These are phyloP conservation scores for Diaporthe sp. DNA, from an alignment of 2,329 filamentous ascomycete genomes.

Conservation along the genomic window DNA sequence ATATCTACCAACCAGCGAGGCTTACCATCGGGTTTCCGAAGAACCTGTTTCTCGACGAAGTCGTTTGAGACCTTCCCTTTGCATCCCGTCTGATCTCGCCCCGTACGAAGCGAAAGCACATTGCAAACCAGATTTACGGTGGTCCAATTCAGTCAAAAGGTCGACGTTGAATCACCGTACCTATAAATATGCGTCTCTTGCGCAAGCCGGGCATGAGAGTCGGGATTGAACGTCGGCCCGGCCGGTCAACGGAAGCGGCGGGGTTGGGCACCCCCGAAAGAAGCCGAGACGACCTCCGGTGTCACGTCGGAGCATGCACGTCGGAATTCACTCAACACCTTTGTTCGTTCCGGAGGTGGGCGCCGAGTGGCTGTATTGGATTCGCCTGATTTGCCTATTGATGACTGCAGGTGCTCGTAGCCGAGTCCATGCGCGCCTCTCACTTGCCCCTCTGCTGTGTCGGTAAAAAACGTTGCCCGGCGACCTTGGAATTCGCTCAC, in stretches of 20 bases:
- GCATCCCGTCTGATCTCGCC: neutral
- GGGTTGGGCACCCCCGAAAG: neutral
- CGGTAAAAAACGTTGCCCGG: neutral
- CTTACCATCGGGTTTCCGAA: constrained; percentile 61
- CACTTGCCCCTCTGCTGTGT: neutral
- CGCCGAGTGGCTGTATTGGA: neutral
- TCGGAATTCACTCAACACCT: neutral
- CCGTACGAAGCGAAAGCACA: neutral
- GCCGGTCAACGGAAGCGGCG: neutral
- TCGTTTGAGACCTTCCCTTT: neutral
- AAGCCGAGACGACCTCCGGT: neutral
- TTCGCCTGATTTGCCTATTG: neutral
- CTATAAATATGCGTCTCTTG: neutral
- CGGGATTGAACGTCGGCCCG: neutral
- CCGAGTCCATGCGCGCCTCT: neutral
- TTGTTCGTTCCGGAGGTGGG: neutral
- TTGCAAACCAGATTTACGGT: too few relatives aligned
- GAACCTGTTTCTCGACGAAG: constrained; percentile 54
- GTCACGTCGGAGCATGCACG: neutral
- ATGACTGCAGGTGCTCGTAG: neutral
- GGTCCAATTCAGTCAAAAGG: neutral
- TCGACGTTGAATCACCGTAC: neutral
- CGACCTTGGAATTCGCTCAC: neutral
- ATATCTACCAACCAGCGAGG: constrained; percentile 61
- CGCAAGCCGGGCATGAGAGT: neutral